Conservation (phyloP, 495 filamentous ascomycete genomes). For the Poronia punctata region DNA sequence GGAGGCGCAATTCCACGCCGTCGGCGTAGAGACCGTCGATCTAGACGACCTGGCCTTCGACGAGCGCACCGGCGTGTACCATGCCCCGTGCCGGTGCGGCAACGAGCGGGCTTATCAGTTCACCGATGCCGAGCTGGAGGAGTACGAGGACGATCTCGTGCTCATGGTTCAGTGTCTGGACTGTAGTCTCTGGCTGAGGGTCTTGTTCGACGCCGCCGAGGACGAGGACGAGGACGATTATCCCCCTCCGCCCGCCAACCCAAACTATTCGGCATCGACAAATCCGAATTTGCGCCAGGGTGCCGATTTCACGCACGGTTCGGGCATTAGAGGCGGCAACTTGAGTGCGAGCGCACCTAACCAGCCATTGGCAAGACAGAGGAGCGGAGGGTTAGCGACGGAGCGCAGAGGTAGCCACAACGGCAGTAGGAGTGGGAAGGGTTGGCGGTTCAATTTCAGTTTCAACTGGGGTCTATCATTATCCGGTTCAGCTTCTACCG, state of each 20-base stretch:
- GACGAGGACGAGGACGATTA: constrained; percentile 25
- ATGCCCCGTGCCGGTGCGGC: constrained; percentile 71
- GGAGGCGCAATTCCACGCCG: constrained; percentile 46
- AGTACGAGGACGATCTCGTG: constrained; percentile 56
- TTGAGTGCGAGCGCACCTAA: too few relatives aligned
- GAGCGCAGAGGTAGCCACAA: constrained; percentile 13
- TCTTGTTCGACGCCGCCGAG: constrained; percentile 61
- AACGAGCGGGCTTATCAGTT: constrained; percentile 65
- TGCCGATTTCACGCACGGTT: neutral
- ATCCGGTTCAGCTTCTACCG: constrained; percentile 9
- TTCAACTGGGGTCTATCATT: constrained; percentile 23
- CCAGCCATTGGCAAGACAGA: neutral
- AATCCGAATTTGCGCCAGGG: neutral
- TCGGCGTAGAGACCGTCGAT: constrained; percentile 76
- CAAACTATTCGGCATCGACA: neutral
- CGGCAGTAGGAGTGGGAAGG: constrained; percentile 9
- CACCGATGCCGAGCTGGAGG: constrained; percentile 63
- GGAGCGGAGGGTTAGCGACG: constrained; percentile 1
- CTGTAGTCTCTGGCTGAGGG: constrained; percentile 75
- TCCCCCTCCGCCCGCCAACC: neutral
- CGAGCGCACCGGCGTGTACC: constrained; percentile 49
- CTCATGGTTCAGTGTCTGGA: constrained; percentile 69
- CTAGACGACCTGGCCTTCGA: constrained; percentile 66
- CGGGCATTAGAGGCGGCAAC: neutral
- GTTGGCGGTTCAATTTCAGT: constrained; percentile 21